Evolutionary conservation across 2,329 filamentous ascomycete species (phyloP), one percentile per base, ranked within the genome.

Genomic region (Aureobasidium sp.): DNA sequence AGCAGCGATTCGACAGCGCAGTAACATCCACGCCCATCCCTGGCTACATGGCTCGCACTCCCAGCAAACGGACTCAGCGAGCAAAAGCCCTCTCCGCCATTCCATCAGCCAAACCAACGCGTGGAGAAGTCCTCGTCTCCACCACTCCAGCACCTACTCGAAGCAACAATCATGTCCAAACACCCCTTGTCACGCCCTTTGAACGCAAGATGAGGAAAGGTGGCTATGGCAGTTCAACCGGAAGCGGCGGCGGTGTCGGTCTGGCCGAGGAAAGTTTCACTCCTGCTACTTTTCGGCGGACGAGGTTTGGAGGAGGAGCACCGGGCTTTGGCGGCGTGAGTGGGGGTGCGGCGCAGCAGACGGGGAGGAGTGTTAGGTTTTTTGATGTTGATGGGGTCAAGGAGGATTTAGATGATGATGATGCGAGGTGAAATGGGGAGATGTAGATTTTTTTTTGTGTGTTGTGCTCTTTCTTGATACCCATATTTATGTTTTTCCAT

Each of bases 31-130:
- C 42, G 23, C 66, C 67, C 0, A 35, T 66, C 2, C 67, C 68
- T 2, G 74, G 74, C 0, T 79, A 80, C 57, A 71, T 79, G 60
- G 27, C 51, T 2, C 75, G 77, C 40, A 79, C 78, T 31, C 78
- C 78, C 0, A 76, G 74, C 43, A 75, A 75, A 60, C 70, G 74
- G 25, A 67, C 74, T 0, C 73, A 69, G 2, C 64, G 73, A 1
- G 66, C 68, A 1, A 74, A 72, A 60, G 65, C 69, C 10, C 66
- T 65, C 1, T 63, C 63, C 15, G 10, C 15, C 23, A 29, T 60
- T 4, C 37, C 47, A 7, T 51, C 57, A 7, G 15, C 27, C 35
- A 19, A 42, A 5, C 5, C 25, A 1, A 2, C 17, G 10, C 45
- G 21, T 1, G 37, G 40, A 47, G 42, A 57, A n/a, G 53, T 45